Base-by-base conservation (phyloP, 345 rosid species). In the Arabis alpina region DNA sequence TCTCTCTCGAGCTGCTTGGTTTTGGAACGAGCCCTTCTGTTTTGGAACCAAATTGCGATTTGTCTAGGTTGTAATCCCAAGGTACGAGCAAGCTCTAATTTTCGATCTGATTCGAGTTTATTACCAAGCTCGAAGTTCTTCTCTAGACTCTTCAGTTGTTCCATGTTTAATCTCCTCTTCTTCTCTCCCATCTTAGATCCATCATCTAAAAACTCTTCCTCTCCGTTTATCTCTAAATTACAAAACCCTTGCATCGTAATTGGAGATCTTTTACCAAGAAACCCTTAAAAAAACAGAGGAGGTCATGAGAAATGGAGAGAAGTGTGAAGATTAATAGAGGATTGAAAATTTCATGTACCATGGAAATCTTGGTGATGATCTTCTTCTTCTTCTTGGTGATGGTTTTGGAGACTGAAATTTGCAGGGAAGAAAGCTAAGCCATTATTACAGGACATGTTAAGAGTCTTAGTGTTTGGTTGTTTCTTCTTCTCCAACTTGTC, bases 81-180 rank as follows among this genome's bases (percentile, higher is more conserved):
- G 70, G 91, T 89, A 69, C 89, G 84, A 39, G 98, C 98, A 32
- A 93, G 83, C 76, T 91, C 96, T 84, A 93, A 74, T 28, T 28
- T 93, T 74, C 94, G 81, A 80, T 93, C 94, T n/a, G 97, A 93
- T 64, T 93, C 97, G 59, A 90, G 97, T 85, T 93, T 91, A 52
- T 87, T 93, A 11, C 97, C 96, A 57, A 88, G 79, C 84, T 93
- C 97, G 53, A 93, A 93, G 85, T 86, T 89, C 82, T 84, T 93
- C 77, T 93, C 98, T 34, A 93, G 83, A 2, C 91, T 87, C 80
- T 84, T 91, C 27, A 91, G 86, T 52, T 93, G 98, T 43, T 87
- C 98, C 84, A 89, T 78, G 78, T 79, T 93, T 13, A 93, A 82
- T 80, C 97, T 85, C 81, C 94, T 89, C 79, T 91, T 93, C 86